Evolutionary conservation across 257 asterid genomes (phyloP).

Genomic region (Nicotiana noctiflora): DNA sequence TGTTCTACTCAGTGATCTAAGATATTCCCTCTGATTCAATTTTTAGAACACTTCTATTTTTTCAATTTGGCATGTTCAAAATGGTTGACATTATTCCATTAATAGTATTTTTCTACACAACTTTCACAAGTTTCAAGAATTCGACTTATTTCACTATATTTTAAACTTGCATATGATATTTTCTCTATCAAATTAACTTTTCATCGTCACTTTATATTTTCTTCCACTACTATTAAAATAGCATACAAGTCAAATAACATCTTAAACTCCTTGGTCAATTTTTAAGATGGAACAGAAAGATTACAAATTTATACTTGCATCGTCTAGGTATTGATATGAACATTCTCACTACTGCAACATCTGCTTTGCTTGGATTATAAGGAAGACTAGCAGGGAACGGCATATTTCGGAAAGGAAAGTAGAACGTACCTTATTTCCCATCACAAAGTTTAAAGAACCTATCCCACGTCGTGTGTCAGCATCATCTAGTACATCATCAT

Average conservation of each 20-base stretch:
- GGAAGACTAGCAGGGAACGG: neutral
- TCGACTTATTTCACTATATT: neutral
- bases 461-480: conserved; percentile 94
- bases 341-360: neutral
- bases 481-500: conserved; percentile 97
- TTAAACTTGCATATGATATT: neutral
- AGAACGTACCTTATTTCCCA: conserved; percentile 85
- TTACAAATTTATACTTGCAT: too few species aligned
- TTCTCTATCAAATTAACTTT: neutral
- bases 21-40: conserved; percentile 1
- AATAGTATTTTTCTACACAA: neutral
- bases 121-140: neutral
- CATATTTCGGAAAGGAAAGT: neutral
- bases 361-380: neutral
- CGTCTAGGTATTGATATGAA: neutral
- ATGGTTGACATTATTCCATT: neutral
- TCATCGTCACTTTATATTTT: neutral
- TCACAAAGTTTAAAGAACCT: conserved; percentile 70
- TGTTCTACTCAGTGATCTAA: neutral
- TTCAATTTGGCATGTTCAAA: neutral
- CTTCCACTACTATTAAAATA: neutral
- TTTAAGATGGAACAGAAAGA: too few species aligned
- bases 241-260: neutral
- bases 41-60: neutral
- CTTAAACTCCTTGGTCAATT: neutral